Evolutionary conservation across 78 protist species (phyloP).

Genomic region (Isochrysis galbana): DNA sequence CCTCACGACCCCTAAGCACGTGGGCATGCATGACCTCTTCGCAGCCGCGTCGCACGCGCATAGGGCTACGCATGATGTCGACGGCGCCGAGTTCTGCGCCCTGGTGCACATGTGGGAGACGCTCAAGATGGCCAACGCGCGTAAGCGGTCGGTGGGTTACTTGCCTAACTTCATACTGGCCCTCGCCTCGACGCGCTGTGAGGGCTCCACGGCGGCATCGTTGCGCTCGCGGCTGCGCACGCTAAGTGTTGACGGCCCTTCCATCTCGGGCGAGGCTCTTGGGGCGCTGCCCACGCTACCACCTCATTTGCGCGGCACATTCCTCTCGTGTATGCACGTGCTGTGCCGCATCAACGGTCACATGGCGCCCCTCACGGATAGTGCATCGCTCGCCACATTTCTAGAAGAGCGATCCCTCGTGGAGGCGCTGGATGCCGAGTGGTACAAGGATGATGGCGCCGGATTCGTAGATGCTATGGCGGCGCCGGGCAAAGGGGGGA

Average conservation of each 20-base stretch:
- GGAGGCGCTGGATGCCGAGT: not conserved
- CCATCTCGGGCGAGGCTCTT: not conserved
- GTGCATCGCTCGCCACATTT: not conserved
- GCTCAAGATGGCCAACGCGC: not conserved
- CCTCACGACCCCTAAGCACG: not conserved
- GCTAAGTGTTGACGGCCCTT: not conserved
- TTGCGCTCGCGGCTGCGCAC: not conserved
- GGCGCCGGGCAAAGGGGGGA: not conserved
- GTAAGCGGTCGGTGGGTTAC: not conserved
- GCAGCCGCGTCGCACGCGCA: not conserved
- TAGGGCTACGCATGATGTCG: not conserved
- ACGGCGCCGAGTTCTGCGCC: not conserved
- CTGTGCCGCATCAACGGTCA: not conserved
- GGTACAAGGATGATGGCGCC: not conserved
- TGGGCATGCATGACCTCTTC: not conserved
- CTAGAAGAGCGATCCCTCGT: not conserved
- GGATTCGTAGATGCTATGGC: no score
- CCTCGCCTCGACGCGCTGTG: not conserved
- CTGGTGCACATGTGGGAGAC: conserved; percentile 2
- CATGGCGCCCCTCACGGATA: not conserved
- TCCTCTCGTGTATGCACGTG: not conserved
- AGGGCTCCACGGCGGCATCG: not conserved
- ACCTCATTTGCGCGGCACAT: not conserved
- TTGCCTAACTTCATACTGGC: not conserved
- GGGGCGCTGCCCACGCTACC: not conserved